A percentile compares a stretch with the other conserved stretches of the same genome.
Conservation (phyloP, 2,329 filamentous ascomycete genomes). For the Fusarium decemcellulare region DNA sequence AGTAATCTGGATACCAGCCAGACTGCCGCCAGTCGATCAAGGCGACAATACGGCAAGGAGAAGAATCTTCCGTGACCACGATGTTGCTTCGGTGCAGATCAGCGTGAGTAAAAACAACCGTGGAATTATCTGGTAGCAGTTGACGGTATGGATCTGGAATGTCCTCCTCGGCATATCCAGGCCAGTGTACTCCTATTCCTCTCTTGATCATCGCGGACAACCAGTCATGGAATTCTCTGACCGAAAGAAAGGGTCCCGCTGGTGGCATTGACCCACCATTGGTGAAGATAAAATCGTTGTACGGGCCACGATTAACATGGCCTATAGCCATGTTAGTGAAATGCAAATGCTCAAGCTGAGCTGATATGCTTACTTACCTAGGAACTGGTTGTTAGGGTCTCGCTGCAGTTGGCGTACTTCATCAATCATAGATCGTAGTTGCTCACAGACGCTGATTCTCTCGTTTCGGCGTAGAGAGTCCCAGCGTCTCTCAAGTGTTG, state of each 20-base stretch:
- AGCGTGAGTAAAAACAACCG: conserved; percentile 18
- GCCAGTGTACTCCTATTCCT: background rate
- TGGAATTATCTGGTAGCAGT: background rate
- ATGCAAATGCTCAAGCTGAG: too few relatives aligned
- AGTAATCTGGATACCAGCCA: conserved; percentile 38
- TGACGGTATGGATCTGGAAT: conserved; percentile 16
- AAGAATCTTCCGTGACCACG: conserved; percentile 4
- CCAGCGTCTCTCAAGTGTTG: conserved; percentile 16
- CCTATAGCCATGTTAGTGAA: too few relatives aligned
- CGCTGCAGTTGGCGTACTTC: background rate
- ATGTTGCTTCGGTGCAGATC: conserved; percentile 30
- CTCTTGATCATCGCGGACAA: conserved; percentile 3
- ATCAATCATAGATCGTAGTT: background rate
- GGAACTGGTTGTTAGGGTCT: conserved; percentile 8
- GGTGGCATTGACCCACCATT: too few relatives aligned
- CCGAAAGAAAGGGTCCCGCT: background rate
- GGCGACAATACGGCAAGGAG: conserved; percentile 2
- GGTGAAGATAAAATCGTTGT: too few relatives aligned
- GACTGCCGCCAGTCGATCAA: conserved; percentile 35
- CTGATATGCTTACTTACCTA: conserved; percentile 5
- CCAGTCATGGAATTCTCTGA: conserved; percentile 26
- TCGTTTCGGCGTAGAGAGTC: background rate
- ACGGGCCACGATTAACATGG: too few relatives aligned
- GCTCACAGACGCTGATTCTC: background rate
- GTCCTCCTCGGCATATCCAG: background rate